Percentiles rank a stretch among this genome's conserved stretches.
Evolutionary conservation across 257 asterid genomes (phyloP).

Genomic region (Orobanche coerulescens): DNA sequence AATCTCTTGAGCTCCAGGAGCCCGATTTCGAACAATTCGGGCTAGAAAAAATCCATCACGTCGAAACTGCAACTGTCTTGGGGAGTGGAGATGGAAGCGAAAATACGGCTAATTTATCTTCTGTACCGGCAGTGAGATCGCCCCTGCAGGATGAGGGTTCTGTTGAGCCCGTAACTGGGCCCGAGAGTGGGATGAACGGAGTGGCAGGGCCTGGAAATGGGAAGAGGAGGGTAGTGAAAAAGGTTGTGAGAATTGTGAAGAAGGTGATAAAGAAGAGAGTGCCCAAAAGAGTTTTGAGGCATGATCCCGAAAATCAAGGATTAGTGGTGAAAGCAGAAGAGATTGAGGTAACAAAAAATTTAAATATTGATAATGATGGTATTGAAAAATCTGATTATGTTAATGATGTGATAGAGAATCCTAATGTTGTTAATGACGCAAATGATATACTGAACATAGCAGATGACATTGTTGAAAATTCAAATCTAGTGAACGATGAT

Average conservation of each 20-base stretch:
- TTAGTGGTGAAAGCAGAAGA: conserved; percentile 13
- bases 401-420: conserved; percentile 13
- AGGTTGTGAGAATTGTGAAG: conserved; percentile 45
- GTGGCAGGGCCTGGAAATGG: conserved; percentile 27
- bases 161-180: conserved; percentile 3
- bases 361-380: not conserved
- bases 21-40: not conserved
- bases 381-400: conserved; percentile 15
- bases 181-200: conserved; percentile 17
- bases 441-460: not conserved
- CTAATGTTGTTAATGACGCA: conserved; percentile 11
- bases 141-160: conserved; percentile 13
- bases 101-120: not conserved
- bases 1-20: not conserved
- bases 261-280: conserved; percentile 59
- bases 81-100: conserved; percentile 8
- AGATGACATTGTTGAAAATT: not conserved
- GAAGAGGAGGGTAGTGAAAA: conserved; percentile 43
- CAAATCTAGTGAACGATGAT: conserved; percentile 5
- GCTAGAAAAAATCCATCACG: conserved; percentile 1
- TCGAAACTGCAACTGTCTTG: conserved; percentile 8
- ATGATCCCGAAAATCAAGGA: conserved; percentile 18
- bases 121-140: not conserved
- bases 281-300: conserved; percentile 33
- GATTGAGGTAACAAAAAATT: conserved; percentile 16